Base-by-base conservation (phyloP, 768 basidiomycete species). In the Kockovaella imperatae region DNA sequence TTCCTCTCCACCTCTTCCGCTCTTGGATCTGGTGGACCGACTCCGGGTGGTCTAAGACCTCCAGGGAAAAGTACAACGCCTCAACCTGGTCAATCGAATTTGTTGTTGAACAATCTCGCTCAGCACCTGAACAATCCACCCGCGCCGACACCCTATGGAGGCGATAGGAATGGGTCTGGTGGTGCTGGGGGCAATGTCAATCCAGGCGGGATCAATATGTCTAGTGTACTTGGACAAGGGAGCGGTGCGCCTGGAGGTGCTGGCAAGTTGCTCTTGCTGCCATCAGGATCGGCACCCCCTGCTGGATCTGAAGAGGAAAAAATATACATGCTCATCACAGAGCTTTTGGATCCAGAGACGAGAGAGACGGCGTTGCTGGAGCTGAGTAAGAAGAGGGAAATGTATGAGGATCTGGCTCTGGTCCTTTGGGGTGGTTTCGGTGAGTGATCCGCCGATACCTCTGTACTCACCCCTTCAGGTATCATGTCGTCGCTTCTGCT, bases 341-440 rank as follows among this genome's bases (percentile, higher is more conserved):
- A 73, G 44, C 38, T 73, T 40, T 58, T 74, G 51, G 71, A 73
- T 54, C 72, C 72, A 1, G 78, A 75, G 47, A 80, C 83, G n/a
- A 79, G 93, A 53, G 95, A 99, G 68, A 78, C 77, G 2, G 93
- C 95, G 1, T 75, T 99, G 41, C 77, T 97, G 45, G 95, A 99
- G 74, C 77, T 99, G 62, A 93, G 88, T 75, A 97, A 99, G 79
- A 97, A 96, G 76, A 77, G 95, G 54, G 95, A 97, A 74, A 91
- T 97, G 72, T 97, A 93, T 67, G 95, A 99, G 68, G 91, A 99
- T 73, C 81, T 99, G 38, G 95, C 95, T 1, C 78, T 97, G 35
- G 87, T 99, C 21, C 77, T 99, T 5, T 99, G 95, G 95, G 91
- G 97, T 64, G 90, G 90, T 2, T 99, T 96, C 64, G 93, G 93